These are phyloP conservation scores for Metschnikowia matae DNA, from an alignment of 805 yeast species.

Conservation along the genomic window DNA sequence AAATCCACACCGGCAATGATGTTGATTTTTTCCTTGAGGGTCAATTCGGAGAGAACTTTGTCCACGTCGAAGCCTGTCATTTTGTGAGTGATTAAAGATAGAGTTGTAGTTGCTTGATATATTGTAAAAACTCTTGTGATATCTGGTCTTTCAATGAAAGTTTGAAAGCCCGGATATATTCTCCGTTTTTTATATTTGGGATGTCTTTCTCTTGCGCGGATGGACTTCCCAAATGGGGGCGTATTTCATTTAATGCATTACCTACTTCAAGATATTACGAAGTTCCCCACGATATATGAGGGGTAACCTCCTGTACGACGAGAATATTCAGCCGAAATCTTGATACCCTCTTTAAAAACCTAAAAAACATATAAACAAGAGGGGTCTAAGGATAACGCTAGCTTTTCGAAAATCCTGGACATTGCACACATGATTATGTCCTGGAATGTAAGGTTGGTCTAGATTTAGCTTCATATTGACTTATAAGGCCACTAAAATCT, in stretches of 20 bases:
- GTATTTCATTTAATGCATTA: background rate
- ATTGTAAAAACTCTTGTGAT: background rate
- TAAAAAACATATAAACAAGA: too few species aligned
- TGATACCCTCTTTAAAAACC: background rate
- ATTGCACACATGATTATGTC: too few species aligned
- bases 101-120: background rate
- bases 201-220: background rate
- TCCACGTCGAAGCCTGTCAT: constrained; percentile 24
- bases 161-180: background rate
- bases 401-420: too few species aligned
- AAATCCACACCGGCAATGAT: constrained; percentile 43
- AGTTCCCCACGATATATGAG: background rate
- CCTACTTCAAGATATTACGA: background rate
- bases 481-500: too few species aligned
- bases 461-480: too few species aligned
- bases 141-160: background rate
- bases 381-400: too few species aligned
- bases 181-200: background rate
- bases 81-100: background rate
- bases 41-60: constrained; percentile 20
- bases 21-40: constrained; percentile 24
- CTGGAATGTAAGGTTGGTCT: too few species aligned
- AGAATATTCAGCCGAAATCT: background rate
- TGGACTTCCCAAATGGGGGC: background rate
- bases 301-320: background rate